Evolutionary conservation across 306 rosid species (phyloP), one percentile per base, ranked within the genome.

Genomic region (Astragalus membranaceus): DNA sequence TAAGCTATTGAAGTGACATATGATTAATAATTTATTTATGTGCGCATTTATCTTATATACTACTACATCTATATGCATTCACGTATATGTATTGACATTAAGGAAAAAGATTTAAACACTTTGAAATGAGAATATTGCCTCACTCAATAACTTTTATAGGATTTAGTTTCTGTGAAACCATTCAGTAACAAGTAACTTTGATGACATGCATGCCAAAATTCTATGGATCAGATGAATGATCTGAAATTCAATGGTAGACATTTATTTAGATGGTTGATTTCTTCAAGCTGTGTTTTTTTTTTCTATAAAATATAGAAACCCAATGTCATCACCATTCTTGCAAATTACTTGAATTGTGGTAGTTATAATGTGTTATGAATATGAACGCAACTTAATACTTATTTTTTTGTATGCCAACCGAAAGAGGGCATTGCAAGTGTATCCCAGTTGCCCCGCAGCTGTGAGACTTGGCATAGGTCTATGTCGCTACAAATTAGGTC

Each of bases 401-500:
- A 53, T 59, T 76, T 69, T 88, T 56, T 81, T 67, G 29, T 69
- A 23, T 81, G 66, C 74, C 67, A 79, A 80, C 70, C 69, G 48
- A 50, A 76, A 95, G 99, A 89, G 97, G 88, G 99, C 95, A 63
- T 78, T 89, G 89, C 88, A 61, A 87, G 99, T 89, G 49, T 85
- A 83, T 81, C 96, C 96, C 16, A 29, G 65, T 75, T 89, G 97
- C 80, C 99, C 97, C 13, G 96, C 96, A 12, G 91, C 96, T 83
- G 95, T 91, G 57, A 95, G 99, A 79, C 97, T 95, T 75, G 99
- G 99, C 75, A 87, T 95, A 20, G 99, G 97, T 75, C 95, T 95
- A 23, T 95, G 99, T 70, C 92, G 97, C 75, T 95, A 95, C 87
- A 88, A 89, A 72, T 85, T 95, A 81, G 97, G 92, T 80, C 99